Percentiles rank a stretch among this genome's conserved stretches.
These are phyloP conservation scores for Penicillium paneum DNA, from an alignment of 2,329 filamentous ascomycete genomes.

Conservation along the genomic window DNA sequence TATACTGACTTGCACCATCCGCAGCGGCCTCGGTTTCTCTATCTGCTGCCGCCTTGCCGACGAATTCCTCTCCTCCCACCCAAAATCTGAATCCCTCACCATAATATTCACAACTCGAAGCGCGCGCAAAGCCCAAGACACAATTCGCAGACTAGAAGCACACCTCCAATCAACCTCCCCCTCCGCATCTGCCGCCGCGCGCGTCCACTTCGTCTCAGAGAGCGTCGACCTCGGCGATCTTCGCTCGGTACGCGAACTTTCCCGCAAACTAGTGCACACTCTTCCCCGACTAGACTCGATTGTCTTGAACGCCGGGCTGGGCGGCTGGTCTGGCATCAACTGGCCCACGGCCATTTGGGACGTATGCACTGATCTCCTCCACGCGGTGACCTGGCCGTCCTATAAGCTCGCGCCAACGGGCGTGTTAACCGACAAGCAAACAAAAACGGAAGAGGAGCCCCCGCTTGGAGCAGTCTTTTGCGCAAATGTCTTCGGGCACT, in stretches of 20 bases:
- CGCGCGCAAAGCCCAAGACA: conserved; percentile 68
- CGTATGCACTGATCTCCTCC: conserved; percentile 60
- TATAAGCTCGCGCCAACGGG: conserved; percentile 68
- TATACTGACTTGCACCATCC: conserved; percentile 11
- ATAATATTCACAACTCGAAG: conserved; percentile 82
- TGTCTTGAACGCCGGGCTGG: conserved; percentile 83
- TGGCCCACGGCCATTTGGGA: conserved; percentile 60
- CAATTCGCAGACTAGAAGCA: conserved; percentile 60
- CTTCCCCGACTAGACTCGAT: conserved; percentile 73
- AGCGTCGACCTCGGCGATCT: conserved; percentile 58
- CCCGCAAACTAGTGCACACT: conserved; percentile 47
- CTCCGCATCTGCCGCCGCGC: conserved; percentile 40
- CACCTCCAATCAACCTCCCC: conserved; percentile 54
- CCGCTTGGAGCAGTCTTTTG: conserved; percentile 78
- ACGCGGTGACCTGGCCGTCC: conserved; percentile 69
- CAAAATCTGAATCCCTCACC: conserved; percentile 66
- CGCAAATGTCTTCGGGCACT: conserved; percentile 93
- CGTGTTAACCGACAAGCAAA: conserved; percentile 53
- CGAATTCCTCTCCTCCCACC: conserved; percentile 73
- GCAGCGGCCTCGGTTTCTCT: conserved; percentile 80
- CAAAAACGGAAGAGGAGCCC: conserved; percentile 47
- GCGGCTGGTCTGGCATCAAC: conserved; percentile 77
- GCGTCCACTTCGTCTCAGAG: conserved; percentile 54
- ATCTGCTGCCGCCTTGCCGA: conserved; percentile 83
- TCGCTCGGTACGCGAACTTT: conserved; percentile 54